Evolutionary conservation across 2,329 filamentous ascomycete species (phyloP).

Genomic region (Penicillium sp.): DNA sequence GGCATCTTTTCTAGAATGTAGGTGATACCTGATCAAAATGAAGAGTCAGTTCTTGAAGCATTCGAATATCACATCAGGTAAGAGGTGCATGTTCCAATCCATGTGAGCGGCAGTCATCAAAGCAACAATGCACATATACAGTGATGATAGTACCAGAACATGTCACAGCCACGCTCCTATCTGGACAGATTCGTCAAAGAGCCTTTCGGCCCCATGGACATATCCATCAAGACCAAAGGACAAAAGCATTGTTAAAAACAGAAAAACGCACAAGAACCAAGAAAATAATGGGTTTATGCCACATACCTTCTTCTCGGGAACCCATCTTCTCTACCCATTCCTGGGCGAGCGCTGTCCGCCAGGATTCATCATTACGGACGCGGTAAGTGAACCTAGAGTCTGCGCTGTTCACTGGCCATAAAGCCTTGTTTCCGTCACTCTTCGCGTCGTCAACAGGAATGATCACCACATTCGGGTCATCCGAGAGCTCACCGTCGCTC

Average conservation of each 20-base stretch:
- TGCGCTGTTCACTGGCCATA: constrained; percentile 41
- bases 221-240: background rate
- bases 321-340: constrained; percentile 55
- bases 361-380: constrained; percentile 49
- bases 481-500: constrained; percentile 18
- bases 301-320: constrained; percentile 46
- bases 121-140: background rate
- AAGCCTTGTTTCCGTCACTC: constrained; percentile 47
- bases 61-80: constrained; percentile 2
- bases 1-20: constrained; percentile 63
- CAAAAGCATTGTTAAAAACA: no score
- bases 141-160: no score
- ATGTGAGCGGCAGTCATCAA: background rate
- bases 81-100: background rate
- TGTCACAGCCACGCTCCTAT: no score
- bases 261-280: constrained; percentile 4
- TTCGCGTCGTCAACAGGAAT: constrained; percentile 43
- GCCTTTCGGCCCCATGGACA: background rate
- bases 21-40: constrained; percentile 42
- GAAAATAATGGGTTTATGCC: no score
- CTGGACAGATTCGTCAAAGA: background rate
- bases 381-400: constrained; percentile 34
- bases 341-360: constrained; percentile 55
- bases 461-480: constrained; percentile 33
- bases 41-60: constrained; percentile 6